These are phyloP conservation scores for Amphicarpaea edgeworthii DNA, from an alignment of 306 rosid species.

Conservation along the genomic window DNA sequence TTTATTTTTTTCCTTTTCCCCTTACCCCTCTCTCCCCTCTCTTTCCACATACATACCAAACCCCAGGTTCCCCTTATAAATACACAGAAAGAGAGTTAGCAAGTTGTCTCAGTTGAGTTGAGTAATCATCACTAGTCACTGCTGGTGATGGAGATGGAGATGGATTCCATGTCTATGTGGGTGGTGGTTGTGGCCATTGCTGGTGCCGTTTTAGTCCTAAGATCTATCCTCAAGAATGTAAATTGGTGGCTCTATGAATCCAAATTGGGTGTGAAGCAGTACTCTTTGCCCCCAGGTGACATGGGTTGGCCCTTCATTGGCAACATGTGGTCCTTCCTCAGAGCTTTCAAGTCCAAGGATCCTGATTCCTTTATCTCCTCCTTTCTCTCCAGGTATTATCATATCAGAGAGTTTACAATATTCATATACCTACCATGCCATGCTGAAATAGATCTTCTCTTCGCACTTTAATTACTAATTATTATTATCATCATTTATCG, in stretches of 20 bases:
- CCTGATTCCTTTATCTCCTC: slow-evolving; percentile 85
- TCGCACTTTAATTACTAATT: not conserved
- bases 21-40: not conserved
- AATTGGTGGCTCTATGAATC: slow-evolving; percentile 76
- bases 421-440: too few species aligned
- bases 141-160: slow-evolving; percentile 23
- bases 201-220: slow-evolving; percentile 41
- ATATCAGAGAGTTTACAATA: too few species aligned
- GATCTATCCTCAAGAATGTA: slow-evolving; percentile 52
- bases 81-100: slow-evolving; percentile 26
- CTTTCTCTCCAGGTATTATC: slow-evolving; percentile 77
- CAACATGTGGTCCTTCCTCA: slow-evolving; percentile 94
- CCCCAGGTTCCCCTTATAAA: slow-evolving; percentile 39
- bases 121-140: not conserved
- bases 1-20: not conserved
- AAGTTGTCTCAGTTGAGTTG: not conserved
- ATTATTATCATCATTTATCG: not conserved
- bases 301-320: slow-evolving; percentile 93
- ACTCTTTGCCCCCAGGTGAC: slow-evolving; percentile 87
- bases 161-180: slow-evolving; percentile 42
- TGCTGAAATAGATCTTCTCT: too few species aligned
- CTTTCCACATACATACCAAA: not conserved
- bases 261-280: slow-evolving; percentile 60
- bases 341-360: slow-evolving; percentile 79
- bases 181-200: slow-evolving; percentile 33